Percentiles rank a stretch among this genome's conserved stretches.
Evolutionary conservation across 306 rosid genomes (phyloP).

Genomic region (Astragalus membranaceus): DNA sequence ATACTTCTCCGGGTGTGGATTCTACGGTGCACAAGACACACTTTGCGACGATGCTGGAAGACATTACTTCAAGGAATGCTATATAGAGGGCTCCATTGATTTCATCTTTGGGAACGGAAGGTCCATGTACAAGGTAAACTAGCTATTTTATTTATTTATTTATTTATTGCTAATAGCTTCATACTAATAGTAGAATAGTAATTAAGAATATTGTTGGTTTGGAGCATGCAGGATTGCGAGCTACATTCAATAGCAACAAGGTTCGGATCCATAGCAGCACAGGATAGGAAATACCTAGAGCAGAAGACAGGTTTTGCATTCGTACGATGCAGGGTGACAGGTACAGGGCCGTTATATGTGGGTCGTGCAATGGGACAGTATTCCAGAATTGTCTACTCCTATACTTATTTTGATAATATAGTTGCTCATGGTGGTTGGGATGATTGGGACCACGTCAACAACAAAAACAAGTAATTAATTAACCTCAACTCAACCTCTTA

Average conservation of each 20-base stretch:
- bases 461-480: conserved; percentile 47
- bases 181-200: neutral
- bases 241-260: conserved; percentile 68
- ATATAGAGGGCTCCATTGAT: conserved; percentile 83
- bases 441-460: conserved; percentile 55
- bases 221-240: conserved; percentile 49
- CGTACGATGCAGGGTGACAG: conserved; percentile 61
- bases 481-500: neutral
- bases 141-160: neutral
- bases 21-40: conserved; percentile 89
- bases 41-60: conserved; percentile 91
- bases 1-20: conserved; percentile 74
- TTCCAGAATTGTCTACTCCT: conserved; percentile 64
- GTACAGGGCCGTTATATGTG: conserved; percentile 67
- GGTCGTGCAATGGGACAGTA: conserved; percentile 83
- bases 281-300: conserved; percentile 35
- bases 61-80: conserved; percentile 91
- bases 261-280: conserved; percentile 89
- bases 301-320: conserved; percentile 86
- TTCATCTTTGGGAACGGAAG: conserved; percentile 91
- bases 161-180: neutral
- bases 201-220: neutral
- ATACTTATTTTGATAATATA: conserved; percentile 60
- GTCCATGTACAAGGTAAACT: conserved; percentile 76
- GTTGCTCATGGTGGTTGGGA: conserved; percentile 85